Evolutionary conservation across 2,329 filamentous ascomycete species (phyloP), one percentile per base, ranked within the genome.

Genomic region (Exophiala lecanii-corni): DNA sequence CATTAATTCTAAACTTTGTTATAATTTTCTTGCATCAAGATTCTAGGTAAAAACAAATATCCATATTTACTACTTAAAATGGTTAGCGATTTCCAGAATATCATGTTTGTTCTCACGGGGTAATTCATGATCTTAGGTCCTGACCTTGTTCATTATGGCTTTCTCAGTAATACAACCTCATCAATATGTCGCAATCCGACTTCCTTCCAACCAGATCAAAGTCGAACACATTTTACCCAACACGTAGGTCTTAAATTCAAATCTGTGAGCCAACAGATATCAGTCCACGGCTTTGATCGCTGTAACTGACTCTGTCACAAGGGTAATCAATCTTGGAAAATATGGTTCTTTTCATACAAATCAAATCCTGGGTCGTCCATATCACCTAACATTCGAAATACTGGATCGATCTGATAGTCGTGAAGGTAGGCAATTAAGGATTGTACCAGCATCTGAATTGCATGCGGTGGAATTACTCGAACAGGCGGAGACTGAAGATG

Each of bases 281-380:
- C 47, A 50, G 49, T 43, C 41, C 45, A 43, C 45, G 48, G 47
- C 43, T 36, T 44, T 48, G 36, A 34, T 37, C 39, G 47, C 47
- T 49, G 43, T 51, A 16, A 49, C 43, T 59, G 47, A 62, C 57
- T 51, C 55, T 57, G 45, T 48, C 18, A 25, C 28, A 56, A 96
- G 89, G 30, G 86, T 80, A 33, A 84, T 97, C 53, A 88, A 86
- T 2, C 73, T 97, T 23, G 89, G 89, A 43, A 97, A 96, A 77
- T 94, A 92, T 62, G 92, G 92, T 52, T 80, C 81, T 2, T 96
- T 98, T 61, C 84, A 87, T 12, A 81, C 86, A 39, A 96, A 97
- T 61, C 77, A 92, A 21, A 79, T 98, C 34, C 78, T 98, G 50
- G 84, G 88, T n/a, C 82, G 92, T 5, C 92, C 92, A 0, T 95